These are phyloP conservation scores for Marasmius fiardii DNA, from an alignment of 1,284 basidiomycete species.

Conservation along the genomic window DNA sequence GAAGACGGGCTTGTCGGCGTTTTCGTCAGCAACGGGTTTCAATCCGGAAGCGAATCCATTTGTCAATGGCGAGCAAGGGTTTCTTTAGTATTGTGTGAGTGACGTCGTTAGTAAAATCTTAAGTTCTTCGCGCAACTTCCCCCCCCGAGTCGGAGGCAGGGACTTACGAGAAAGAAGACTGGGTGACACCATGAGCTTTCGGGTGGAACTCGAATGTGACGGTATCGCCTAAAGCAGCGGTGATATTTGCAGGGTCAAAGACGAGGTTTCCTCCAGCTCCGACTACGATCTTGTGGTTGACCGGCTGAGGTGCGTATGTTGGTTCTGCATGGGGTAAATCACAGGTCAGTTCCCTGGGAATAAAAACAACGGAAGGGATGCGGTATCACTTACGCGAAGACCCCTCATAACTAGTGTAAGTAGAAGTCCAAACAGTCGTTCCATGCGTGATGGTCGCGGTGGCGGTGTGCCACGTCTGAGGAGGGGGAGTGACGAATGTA, in stretches of 20 bases:
- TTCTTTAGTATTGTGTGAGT: not conserved
- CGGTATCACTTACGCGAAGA: constrained; percentile 27
- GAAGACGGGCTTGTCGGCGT: constrained; percentile 44
- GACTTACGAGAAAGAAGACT: constrained; percentile 46
- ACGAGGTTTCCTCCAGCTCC: constrained; percentile 31
- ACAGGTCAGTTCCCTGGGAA: too few relatives aligned
- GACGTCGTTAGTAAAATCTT: too few relatives aligned
- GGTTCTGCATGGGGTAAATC: constrained; percentile 22
- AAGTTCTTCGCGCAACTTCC: too few relatives aligned
- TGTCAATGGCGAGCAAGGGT: constrained; percentile 8
- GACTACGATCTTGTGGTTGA: constrained; percentile 39
- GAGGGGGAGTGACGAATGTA: constrained; percentile 29
- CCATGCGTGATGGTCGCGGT: constrained; percentile 33
- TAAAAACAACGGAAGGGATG: too few relatives aligned
- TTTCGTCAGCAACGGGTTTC: constrained; percentile 27
- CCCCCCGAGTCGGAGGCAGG: not conserved
- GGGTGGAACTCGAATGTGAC: constrained; percentile 30
- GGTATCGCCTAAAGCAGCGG: constrained; percentile 42
- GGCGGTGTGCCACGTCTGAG: constrained; percentile 30
- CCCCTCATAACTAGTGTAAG: constrained; percentile 37
- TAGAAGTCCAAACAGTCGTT: constrained; percentile 31
- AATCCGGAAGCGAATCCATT: constrained; percentile 52
- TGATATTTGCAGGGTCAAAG: constrained; percentile 42
- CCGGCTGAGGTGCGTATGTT: constrained; percentile 28
- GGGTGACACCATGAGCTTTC: constrained; percentile 57